Conservation (phyloP, 176 grass and related monocot species). For the Oryza australiensis region DNA sequence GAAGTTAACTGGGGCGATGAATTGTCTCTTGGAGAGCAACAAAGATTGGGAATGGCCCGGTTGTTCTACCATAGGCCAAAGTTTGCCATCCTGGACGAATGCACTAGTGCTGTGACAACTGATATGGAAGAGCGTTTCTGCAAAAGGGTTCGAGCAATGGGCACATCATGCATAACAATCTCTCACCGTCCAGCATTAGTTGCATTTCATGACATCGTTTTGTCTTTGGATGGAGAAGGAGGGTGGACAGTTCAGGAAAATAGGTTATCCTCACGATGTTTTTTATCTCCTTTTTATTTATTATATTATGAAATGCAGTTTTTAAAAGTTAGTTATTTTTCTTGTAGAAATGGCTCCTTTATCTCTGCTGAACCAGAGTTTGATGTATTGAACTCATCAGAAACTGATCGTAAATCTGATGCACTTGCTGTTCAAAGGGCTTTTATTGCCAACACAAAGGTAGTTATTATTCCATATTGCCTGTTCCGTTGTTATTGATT, state of each 20-base stretch:
- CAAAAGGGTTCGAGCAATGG: slow-evolving; percentile 83
- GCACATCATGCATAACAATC: slow-evolving; percentile 97
- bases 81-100: slow-evolving; percentile 99
- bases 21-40: slow-evolving; percentile 95
- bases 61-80: slow-evolving; percentile 97
- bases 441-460: slow-evolving; percentile 65
- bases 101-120: slow-evolving; percentile 96
- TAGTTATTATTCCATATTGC: slow-evolving; percentile 36
- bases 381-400: slow-evolving; percentile 55
- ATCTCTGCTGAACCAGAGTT: slow-evolving; percentile 49
- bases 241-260: slow-evolving; percentile 85
- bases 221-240: slow-evolving; percentile 97
- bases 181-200: slow-evolving; percentile 94
- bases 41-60: slow-evolving; percentile 97
- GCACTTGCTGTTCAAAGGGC: slow-evolving; percentile 91
- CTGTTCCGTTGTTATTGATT: slow-evolving; percentile 13
- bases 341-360: slow-evolving; percentile 55
- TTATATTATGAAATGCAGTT: slow-evolving; percentile 2
- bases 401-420: slow-evolving; percentile 76
- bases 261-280: slow-evolving; percentile 56
- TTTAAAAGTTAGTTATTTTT: slow-evolving; percentile 20
- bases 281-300: background rate
- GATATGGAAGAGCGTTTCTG: slow-evolving; percentile 99
- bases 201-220: slow-evolving; percentile 96
- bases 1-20: slow-evolving; percentile 99